A percentile compares a stretch with the other conserved stretches of the same genome.
Evolutionary conservation across 2,329 filamentous ascomycete species (phyloP).

Genomic region (Coniella vitis): DNA sequence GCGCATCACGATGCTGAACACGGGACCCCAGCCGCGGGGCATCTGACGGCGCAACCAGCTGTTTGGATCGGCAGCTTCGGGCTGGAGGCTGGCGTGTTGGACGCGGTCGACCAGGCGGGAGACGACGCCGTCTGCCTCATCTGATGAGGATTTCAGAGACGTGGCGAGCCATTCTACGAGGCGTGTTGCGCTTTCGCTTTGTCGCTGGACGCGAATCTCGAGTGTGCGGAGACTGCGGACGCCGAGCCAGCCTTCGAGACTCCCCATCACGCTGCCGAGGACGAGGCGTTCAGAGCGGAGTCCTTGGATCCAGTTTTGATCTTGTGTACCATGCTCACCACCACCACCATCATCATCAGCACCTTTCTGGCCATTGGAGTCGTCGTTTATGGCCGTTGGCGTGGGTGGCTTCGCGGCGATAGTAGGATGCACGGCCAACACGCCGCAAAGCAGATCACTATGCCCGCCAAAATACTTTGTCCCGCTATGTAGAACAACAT

Average conservation of each 20-base stretch:
- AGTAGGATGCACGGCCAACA: slow-evolving; percentile 58
- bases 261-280: slow-evolving; percentile 81
- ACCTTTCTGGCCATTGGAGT: too few species aligned
- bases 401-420: slow-evolving; percentile 23
- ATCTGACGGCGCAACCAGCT: slow-evolving; percentile 81
- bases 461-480: slow-evolving; percentile 97
- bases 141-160: slow-evolving; percentile 18
- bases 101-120: slow-evolving; percentile 52
- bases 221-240: slow-evolving; percentile 80
- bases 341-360: too few species aligned
- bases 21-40: slow-evolving; percentile 83
- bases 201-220: slow-evolving; percentile 71
- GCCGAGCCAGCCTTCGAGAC: slow-evolving; percentile 85
- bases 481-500: slow-evolving; percentile 84
- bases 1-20: slow-evolving; percentile 70
- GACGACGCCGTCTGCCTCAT: slow-evolving; percentile 29
- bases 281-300: slow-evolving; percentile 65
- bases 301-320: slow-evolving; percentile 46
- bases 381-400: too few species aligned
- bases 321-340: too few species aligned
- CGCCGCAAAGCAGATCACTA: slow-evolving; percentile 85
- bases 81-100: slow-evolving; percentile 75
- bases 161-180: slow-evolving; percentile 67
- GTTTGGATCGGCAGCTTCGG: slow-evolving; percentile 47
- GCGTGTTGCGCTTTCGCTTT: slow-evolving; percentile 62